phyloP scores from a whole-genome alignment of 2,329 filamentous ascomycete genomes.

The Colletotrichum falcatum region DNA sequence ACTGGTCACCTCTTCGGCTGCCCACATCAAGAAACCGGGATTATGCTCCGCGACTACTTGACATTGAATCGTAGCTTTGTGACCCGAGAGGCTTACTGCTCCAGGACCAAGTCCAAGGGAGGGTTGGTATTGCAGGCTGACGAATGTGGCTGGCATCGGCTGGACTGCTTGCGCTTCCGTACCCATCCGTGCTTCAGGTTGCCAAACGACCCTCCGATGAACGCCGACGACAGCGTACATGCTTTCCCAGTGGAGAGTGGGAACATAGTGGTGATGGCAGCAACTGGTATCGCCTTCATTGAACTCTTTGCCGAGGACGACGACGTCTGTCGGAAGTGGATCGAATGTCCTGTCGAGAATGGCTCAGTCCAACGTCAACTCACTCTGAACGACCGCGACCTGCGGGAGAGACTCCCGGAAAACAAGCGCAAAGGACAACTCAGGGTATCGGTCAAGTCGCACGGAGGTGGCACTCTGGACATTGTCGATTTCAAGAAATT shows the following conservation, averaged over 20 bases:
- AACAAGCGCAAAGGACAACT: conserved; percentile 78
- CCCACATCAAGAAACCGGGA: conserved; percentile 87
- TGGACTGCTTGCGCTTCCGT: conserved; percentile 89
- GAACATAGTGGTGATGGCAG: conserved; percentile 80
- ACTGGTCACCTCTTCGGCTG: conserved; percentile 91
- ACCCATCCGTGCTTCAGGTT: conserved; percentile 91
- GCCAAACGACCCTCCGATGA: conserved; percentile 76
- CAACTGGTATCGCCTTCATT: conserved; percentile 85
- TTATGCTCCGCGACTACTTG: conserved; percentile 93
- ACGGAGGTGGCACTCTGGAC: conserved; percentile 77
- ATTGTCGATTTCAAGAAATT: conserved; percentile 82
- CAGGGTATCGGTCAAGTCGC: conserved; percentile 80
- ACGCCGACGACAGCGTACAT: conserved; percentile 81
- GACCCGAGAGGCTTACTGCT: conserved; percentile 85
- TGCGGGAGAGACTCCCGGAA: conserved; percentile 78
- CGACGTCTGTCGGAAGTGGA: conserved; percentile 81
- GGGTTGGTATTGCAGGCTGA: conserved; percentile 80
- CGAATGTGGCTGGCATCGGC: conserved; percentile 91
- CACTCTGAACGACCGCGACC: conserved; percentile 77
- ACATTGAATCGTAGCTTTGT: conserved; percentile 86
- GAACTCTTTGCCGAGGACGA: conserved; percentile 88
- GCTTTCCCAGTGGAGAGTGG: conserved; percentile 86
- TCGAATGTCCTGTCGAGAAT: conserved; percentile 79
- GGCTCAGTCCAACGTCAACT: conserved; percentile 77
- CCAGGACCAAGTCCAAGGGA: conserved; percentile 85